Percentiles rank a stretch among this genome's conserved stretches.
Conservation (phyloP, 345 rosid genomes). For the Citrus sp. region DNA sequence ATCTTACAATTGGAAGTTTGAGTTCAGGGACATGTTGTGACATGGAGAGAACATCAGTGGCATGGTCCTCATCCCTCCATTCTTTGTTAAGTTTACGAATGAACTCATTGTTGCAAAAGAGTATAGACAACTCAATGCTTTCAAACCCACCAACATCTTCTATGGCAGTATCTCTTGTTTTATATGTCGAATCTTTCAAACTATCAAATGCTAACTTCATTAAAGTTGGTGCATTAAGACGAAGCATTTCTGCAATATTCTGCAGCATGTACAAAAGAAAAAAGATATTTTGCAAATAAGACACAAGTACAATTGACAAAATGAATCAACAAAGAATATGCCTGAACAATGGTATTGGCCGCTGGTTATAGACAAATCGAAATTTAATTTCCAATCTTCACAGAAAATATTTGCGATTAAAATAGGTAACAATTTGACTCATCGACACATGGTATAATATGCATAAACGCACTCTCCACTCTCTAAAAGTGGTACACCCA, state of each 20-base stretch:
- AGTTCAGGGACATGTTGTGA: slow-evolving; percentile 76
- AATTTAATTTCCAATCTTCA: not conserved
- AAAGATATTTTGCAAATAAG: not conserved
- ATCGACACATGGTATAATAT: too few species aligned
- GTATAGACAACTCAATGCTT: slow-evolving; percentile 71
- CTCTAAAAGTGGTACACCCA: not conserved
- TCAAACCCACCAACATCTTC: slow-evolving; percentile 64
- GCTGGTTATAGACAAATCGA: not conserved
- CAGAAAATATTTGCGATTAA: too few species aligned
- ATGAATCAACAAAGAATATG: not conserved
- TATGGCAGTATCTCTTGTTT: slow-evolving; percentile 73
- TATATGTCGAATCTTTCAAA: slow-evolving; percentile 50
- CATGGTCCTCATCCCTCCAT: slow-evolving; percentile 93
- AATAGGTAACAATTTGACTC: too few species aligned
- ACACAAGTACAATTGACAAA: not conserved
- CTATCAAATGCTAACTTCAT: slow-evolving; percentile 75
- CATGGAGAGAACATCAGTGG: slow-evolving; percentile 97
- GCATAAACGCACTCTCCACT: too few species aligned
- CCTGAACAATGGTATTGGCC: not conserved
- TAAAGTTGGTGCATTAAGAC: slow-evolving; percentile 80
- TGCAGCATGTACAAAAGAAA: slow-evolving; percentile 19
- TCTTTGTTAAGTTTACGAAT: slow-evolving; percentile 83
- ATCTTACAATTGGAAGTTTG: slow-evolving; percentile 76
- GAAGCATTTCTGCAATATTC: slow-evolving; percentile 88
- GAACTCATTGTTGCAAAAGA: slow-evolving; percentile 84